Percentiles rank a stretch among this genome's conserved stretches.
phyloP scores from a whole-genome alignment of 176 grass and related monocot species.

The Microstegium vimineum region DNA sequence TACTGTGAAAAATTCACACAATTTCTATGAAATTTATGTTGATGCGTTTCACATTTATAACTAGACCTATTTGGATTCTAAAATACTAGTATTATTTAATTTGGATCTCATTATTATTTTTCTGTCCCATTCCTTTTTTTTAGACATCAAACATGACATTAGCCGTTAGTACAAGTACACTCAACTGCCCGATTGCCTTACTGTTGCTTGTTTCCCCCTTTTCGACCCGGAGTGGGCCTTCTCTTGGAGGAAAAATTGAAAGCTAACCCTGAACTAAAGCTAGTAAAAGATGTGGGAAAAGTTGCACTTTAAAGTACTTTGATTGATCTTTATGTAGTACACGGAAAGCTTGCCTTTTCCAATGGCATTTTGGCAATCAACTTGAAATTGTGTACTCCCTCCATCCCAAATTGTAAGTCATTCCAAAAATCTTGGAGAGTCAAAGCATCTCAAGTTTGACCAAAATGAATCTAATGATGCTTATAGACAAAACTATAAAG shows the following conservation, averaged over 20 bases:
- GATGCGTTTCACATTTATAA: no score
- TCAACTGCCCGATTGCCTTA: neutral
- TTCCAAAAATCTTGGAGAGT: no score
- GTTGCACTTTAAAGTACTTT: neutral
- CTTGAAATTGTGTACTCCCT: constrained; percentile 23
- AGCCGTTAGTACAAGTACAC: neutral
- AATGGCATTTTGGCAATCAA: neutral
- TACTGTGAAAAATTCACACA: no score
- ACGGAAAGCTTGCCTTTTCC: neutral
- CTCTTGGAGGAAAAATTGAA: neutral
- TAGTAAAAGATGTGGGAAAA: neutral
- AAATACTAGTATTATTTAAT: neutral
- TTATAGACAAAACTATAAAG: no score
- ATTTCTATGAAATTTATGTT: no score
- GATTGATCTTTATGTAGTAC: neutral
- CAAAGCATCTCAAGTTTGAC: no score
- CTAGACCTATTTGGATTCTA: no score
- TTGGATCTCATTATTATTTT: neutral
- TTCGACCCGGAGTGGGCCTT: neutral
- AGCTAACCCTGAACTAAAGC: neutral
- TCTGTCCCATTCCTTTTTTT: neutral
- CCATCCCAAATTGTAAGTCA: no score
- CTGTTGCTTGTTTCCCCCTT: neutral
- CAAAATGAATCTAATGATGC: no score
- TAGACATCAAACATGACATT: neutral